Evolutionary conservation across 352 stramenopile species (phyloP), one percentile per base, ranked within the genome.

Genomic region (Thalassiosira gravida): DNA sequence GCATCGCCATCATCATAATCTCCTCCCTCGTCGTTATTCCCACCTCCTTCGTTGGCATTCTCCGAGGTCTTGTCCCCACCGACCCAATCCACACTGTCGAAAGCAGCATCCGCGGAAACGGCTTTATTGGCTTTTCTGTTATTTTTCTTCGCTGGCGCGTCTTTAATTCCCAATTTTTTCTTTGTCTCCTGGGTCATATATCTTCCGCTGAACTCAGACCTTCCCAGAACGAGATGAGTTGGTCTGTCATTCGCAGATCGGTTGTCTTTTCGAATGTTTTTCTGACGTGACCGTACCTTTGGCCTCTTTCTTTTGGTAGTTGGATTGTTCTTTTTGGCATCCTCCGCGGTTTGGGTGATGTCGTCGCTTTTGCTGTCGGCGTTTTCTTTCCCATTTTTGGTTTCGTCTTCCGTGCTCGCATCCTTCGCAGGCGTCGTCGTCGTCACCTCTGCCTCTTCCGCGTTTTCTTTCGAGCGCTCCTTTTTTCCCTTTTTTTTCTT

Each of bases 261-360:
- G 55, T 82, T 88, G 57, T 94, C 90, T 72, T 92, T 92, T 29
- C 74, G 50, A 71, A 94, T 93, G 64, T 94, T 94, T 77, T 94
- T 94, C 81, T 94, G 90, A 29, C 83, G 77, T 47, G 76, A 90
- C 35, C 90, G 74, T 22, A 89, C 65, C 64, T 94, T 94, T 75
- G 76, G 84, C 35, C 56, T 67, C 29, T 77, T 80, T 47, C 75
- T 65, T 3, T 57, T 66, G 16, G 18, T 35, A 7, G 53, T 16
- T 3, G 5, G 2, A 49, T 66, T 46, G 29, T 27, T 9, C 35
- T 50, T 44, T 39, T 9, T 56, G 1, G 35, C 14, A 66, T 47
- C 57, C 5, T 52, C 25, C 30, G 47, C n/a, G 30, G 2, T 42
- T 42, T 42, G 29, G 39, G 32, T 61, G 18, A 50, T 62, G 39